Evolutionary conservation across 225 moss, liverwort and hornwort genomes (phyloP), one percentile per base, ranked within the genome.

Genomic region (Polytrichum commune): DNA sequence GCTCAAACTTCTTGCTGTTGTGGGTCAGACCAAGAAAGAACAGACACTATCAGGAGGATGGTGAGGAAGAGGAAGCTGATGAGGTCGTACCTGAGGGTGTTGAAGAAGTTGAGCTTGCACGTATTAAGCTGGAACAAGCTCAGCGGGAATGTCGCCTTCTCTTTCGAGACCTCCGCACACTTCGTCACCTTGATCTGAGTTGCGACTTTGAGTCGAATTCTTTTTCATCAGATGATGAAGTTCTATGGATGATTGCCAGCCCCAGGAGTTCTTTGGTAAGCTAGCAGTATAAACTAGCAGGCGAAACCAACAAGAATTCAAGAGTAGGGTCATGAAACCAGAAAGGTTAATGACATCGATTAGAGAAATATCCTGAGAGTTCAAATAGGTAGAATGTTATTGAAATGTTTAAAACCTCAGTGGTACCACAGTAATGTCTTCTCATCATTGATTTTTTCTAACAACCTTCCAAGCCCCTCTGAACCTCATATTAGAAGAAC

Each of bases 1-100:
- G 5, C 65, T 69, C 27, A 65, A 46, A 35, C 10, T 28, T 53
- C 25, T 69, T 2, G 19, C 32, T 65, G 18, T 58, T 33, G 55
- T 74, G 32, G 25, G 66, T 54, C 79, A 88, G 88, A 66, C 86
- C 86, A 64, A 82, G 89, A 72, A 89, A 84, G 80, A 89, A 89
- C 61, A 89, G 76, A 54, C 89, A 73, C 69, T 86, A 84, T 56
- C 82, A 86, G 73, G 93, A 96, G 70, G 93, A 89, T 64, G 92
- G 88, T 76, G 89, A 89, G 64, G 92, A 93, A 70, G 97, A 97
- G 79, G 97, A 97, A 79, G 86, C 86, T 64, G 97, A 97, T 74
- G 97, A 97, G 82, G 97, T 97, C 32, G 97, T 97, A 64, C 97
- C 97, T 58, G 97, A 97, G 65, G 97, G 97, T 76, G 92, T 94